These are phyloP conservation scores for Trypanosoma brucei DNA, from an alignment of 208 protist genomes.

Conservation along the genomic window DNA sequence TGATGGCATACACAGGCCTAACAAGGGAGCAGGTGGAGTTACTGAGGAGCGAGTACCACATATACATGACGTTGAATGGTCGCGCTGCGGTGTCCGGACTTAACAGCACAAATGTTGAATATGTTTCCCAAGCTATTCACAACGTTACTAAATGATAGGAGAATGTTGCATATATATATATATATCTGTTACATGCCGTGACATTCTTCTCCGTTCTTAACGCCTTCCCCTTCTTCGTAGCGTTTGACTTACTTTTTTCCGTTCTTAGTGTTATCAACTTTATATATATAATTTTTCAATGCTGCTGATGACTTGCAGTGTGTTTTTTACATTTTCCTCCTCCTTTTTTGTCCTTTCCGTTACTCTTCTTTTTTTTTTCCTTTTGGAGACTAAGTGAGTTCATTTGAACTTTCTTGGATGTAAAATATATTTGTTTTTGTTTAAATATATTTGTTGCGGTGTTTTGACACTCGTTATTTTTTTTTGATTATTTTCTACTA, in stretches of 20 bases:
- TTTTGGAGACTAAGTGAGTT: background rate
- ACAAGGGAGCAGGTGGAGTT: slow-evolving; percentile 54
- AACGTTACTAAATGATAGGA: slow-evolving; percentile 36
- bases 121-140: slow-evolving; percentile 67
- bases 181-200: background rate
- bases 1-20: slow-evolving; percentile 96
- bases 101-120: slow-evolving; percentile 59
- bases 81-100: slow-evolving; percentile 74
- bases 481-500: too few species aligned
- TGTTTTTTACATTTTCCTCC: slow-evolving; percentile 6
- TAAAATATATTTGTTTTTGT: too few species aligned
- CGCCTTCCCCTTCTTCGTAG: too few species aligned
- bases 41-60: slow-evolving; percentile 51
- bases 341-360: slow-evolving; percentile 12
- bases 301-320: background rate
- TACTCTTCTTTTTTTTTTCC: slow-evolving; percentile 10
- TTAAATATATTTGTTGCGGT: too few species aligned
- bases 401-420: background rate
- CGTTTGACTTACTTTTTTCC: too few species aligned
- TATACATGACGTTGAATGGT: slow-evolving; percentile 77
- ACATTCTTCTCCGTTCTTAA: background rate
- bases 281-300: slow-evolving; percentile 2
- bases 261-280: background rate
- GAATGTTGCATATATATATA: background rate
- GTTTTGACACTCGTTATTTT: too few species aligned